Base-by-base conservation (phyloP, 257 asterid species). In the Solanum lignicaule region DNA sequence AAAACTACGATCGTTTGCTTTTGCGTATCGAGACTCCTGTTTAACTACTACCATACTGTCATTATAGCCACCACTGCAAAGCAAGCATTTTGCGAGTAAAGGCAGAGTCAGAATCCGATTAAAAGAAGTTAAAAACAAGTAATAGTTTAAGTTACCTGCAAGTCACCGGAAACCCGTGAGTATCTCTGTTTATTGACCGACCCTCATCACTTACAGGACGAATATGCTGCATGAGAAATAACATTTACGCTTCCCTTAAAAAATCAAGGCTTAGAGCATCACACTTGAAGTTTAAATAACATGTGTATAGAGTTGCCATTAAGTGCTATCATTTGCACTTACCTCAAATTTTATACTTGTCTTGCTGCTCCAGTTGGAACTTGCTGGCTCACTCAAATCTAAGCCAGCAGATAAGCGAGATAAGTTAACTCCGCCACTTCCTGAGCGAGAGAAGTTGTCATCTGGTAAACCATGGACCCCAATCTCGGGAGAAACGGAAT, bases 341-440 rank as follows among this genome's bases (percentile, higher is more conserved):
- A 95, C 99, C 96, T 97, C 99, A 94, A 95, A 92, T 89, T 94
- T 96, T 89, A 96, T 87, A 89, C 98, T 95, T 82, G 99, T 95
- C 94, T 97, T 97, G 93, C 96, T 95, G 93, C 99, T 96, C 99
- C 98, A 96, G 86, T 93, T 94, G 86, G 96, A 93, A 88, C 98
- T 97, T 91, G 98, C 98, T 72, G 99, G 99, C 92, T 95, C 99
- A 39, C 94, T 93, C 87, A 97, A 91, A 89, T 97, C 99, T 87
- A 95, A 90, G 89, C 98, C 99, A 91, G 96, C 95, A 55, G 98
- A 95, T 55, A 95, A 87, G 90, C 98, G 98, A 88, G 94, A 91
- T 38, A 95, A 96, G 91, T 95, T 97, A 86, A 97, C 98, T 87
- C 95, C 96, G 55, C 98, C 99, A 89, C 98, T 94, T 88, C 90